Base-by-base conservation (phyloP, 83 land plant genomes). In the Isoetes engelmannii region DNA sequence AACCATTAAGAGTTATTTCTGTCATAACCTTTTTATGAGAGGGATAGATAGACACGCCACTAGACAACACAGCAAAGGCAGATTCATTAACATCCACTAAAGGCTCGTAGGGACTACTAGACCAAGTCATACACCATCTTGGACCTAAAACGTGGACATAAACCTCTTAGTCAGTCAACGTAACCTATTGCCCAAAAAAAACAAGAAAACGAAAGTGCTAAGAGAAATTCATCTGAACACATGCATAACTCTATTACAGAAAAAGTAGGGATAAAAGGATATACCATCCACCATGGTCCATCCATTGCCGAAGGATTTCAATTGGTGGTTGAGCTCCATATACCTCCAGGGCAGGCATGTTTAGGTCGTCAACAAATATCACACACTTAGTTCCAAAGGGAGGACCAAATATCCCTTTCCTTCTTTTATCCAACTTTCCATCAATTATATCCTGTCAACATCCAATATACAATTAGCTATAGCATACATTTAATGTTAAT, bases 261-360 rank as follows among this genome's bases (percentile, higher is more conserved):
- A 12, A 12, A 59, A 2, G 37, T 28, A 28, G 37, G 37, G 37
- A 28, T 28, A 28, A 28, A 28, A 28, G 37, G 37, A 15, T 44
- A 19, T 79, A 79, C 81, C 81, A 79, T 61, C 81, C 81, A 57
- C 81, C 81, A 45, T 79, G 81, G 70, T 79, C 81, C 81, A 79
- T 79, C 81, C 81, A 79, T 46, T 79, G 81, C 8, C 81, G 81
- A 8, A 79, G 44, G 10, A 79, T 74, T 59, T 79, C 81, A 48
- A 79, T 79, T 5, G 81, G 81, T n/a, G 81, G 81, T 44, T 79
- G 81, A 41, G 81, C 81, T 61, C 81, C 81, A 65, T 79, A 79
- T 42, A 71, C 79, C 60, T 79, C 81, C 46, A 79, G 60, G 4
- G 78, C 79, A 42, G 81, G 81, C 81, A 79, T 79, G 46, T 79